A percentile compares a stretch with the other conserved stretches of the same genome.
phyloP scores from a whole-genome alignment of 208 protist species.

The Wallacemonas rigidus region DNA sequence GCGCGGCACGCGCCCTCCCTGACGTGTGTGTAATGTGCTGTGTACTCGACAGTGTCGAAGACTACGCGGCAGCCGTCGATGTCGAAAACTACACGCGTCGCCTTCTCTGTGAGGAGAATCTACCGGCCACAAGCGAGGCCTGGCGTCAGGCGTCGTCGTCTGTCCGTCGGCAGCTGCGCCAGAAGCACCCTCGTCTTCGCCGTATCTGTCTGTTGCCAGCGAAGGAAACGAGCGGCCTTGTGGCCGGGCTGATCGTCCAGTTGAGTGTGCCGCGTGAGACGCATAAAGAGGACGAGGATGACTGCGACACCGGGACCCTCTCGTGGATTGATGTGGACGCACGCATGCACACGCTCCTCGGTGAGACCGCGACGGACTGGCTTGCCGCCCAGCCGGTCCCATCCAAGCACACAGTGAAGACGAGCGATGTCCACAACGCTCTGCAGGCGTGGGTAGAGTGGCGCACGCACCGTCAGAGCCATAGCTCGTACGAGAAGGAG shows the following conservation, averaged over 20 bases:
- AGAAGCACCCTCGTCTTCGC: constrained; percentile 30
- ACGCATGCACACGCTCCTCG: not conserved
- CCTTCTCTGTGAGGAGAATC: constrained; percentile 28
- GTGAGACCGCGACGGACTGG: not conserved
- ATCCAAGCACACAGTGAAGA: not conserved
- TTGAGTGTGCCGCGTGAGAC: not conserved
- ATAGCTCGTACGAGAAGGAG: not conserved
- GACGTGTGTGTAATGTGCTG: constrained; percentile 4
- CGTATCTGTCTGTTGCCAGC: constrained; percentile 1
- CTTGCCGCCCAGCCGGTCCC: not conserved
- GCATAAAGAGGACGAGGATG: too few species aligned
- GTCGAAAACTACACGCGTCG: constrained; percentile 48
- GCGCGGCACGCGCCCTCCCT: too few species aligned
- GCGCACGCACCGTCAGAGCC: not conserved
- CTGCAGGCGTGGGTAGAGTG: not conserved
- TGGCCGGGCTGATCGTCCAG: constrained; percentile 1
- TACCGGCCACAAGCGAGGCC: constrained; percentile 16
- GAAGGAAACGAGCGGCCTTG: not conserved
- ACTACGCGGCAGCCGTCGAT: constrained; percentile 35
- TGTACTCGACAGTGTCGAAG: constrained; percentile 21
- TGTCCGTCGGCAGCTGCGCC: constrained; percentile 22
- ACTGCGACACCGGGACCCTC: not conserved
- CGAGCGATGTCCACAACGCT: not conserved
- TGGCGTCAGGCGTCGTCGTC: constrained; percentile 20
- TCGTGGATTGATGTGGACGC: constrained; percentile 8